Evolutionary conservation across 2,329 filamentous ascomycete genomes (phyloP), one percentile per base, ranked within the genome.

Genomic region (Fusarium sp.): DNA sequence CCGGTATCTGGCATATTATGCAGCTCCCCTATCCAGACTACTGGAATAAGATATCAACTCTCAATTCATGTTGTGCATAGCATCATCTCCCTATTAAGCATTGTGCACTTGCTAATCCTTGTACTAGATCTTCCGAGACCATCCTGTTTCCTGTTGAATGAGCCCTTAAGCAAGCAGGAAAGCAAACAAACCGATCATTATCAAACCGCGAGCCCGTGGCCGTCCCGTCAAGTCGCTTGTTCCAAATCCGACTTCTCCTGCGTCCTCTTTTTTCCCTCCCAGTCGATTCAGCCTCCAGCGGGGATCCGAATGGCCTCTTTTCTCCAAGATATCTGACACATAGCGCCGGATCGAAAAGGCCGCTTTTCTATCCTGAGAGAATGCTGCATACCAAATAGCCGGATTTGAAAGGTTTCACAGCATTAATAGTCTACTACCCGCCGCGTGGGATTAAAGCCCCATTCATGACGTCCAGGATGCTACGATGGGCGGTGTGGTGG

Each of bases 331-430:
- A 50, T 37, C 33, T 38, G n/a, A 38, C 5, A 18, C 23, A 6
- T 38, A 16, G 34, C 34, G 33, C 23, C n/a, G 6, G 6, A 15
- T 30, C n/a, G 8, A 6, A 11, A 47, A 42, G 31, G 31, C 34
- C 34, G 26, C 61, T 11, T 59, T 72, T 53, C 69, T 67, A 23
- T 60, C 20, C 38, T 64, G 28, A 42, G 66, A 26, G 33, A 38
- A 20, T 20, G 16, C 44, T 65, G 69, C 69, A 72, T 68, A 60
- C 69, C 69, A 72, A 60, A 28, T 36, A 57, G 20, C 47, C 47
- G 64, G 69, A 47, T 54, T 38, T 54, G 28, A 57, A 36, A 20
- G 40, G 63, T 66, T 34, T 33, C 55, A 69, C 68, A 3, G 50
- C 31, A 47, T 55, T 23, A 50, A 26, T 9, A 38, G 18, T 12